Evolutionary conservation across 164 flowering plant genomes (phyloP), one percentile per base, ranked within the genome.

Genomic region (Berberis thunbergii): DNA sequence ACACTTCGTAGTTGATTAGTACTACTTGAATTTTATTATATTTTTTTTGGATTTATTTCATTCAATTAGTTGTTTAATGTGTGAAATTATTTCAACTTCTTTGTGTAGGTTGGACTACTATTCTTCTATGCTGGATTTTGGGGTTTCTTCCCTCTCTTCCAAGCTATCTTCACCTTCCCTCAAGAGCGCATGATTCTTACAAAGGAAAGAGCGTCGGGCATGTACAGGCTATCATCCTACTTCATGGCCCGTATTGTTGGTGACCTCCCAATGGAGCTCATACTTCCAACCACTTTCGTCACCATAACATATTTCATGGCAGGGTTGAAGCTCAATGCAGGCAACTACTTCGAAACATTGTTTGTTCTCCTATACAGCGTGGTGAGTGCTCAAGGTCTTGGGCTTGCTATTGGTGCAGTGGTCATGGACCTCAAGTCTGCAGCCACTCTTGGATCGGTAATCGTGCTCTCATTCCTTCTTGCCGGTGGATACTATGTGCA

Each of bases 231-330:
- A 7, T 88, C 97, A 1, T 75, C 97, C n/a, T 88, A 79, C 71
- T 88, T 86, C 79, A 70, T 86, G 68, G 68, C 96, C 3, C 61
- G 77, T 48, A 71, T 64, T 1, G 64, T 76, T 0, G 82, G 82
- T 1, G 96, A 88, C 64, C 78, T 86, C 6, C 96, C 93, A 1
- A 83, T 91, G 90, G 89, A 84, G 69, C 88, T 91, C 1, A 74
- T 80, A 59, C 95, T 87, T 7, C 98, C 97, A 5, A 80, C 92
- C 3, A 10, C 74, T 3, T 89, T 81, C 44, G 49, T 81, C 13
- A 69, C 66, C 63, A 77, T 87, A 57, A 75, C 84, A 1, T 88
- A 91, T 45, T 89, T 84, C 84, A 87, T 86, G 96, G 85, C 80
- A 1, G 96, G 96, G 2, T 78, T 91, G 2, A 83, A 79, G 63